These are phyloP conservation scores for Filobasidium floriforme DNA, from an alignment of 768 basidiomycete species.

Conservation along the genomic window DNA sequence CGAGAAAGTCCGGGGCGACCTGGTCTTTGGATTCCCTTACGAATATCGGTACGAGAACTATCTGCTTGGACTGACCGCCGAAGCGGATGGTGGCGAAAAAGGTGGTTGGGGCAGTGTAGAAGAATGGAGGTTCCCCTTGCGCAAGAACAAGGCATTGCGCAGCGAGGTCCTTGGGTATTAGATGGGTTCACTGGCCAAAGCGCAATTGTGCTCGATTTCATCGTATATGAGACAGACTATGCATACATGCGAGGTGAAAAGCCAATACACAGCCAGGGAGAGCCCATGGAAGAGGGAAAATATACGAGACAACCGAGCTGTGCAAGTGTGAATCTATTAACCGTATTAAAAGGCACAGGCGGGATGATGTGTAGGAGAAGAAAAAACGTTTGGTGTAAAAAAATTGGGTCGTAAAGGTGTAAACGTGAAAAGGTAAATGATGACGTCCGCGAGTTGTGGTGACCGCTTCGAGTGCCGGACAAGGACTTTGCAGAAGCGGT, in stretches of 20 bases:
- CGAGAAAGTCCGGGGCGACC: slow-evolving; percentile 14
- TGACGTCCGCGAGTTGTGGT: background rate
- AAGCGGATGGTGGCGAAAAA: slow-evolving; percentile 28
- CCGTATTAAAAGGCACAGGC: slow-evolving; percentile 7
- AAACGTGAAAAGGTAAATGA: background rate
- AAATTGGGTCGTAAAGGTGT: slow-evolving; percentile 3
- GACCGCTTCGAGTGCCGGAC: background rate
- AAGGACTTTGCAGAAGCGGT: background rate
- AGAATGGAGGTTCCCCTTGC: slow-evolving; percentile 31
- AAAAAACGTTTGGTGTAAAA: background rate
- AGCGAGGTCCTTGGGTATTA: slow-evolving; percentile 37
- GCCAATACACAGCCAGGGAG: too few species aligned
- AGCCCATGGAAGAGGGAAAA: background rate
- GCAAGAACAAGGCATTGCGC: slow-evolving; percentile 32
- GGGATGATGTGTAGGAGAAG: background rate
- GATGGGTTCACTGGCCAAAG: background rate
- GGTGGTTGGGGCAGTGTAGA: slow-evolving; percentile 35
- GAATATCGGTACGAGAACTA: slow-evolving; percentile 39
- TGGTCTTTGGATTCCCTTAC: slow-evolving; percentile 38
- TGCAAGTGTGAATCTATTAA: slow-evolving; percentile 2
- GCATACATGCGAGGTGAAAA: too few species aligned
- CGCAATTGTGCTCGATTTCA: too few species aligned
- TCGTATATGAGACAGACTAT: too few species aligned
- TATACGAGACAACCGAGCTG: background rate
- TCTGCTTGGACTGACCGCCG: slow-evolving; percentile 33